Conservation (phyloP, 495 filamentous ascomycete genomes). For the Annulohypoxylon moriforme region DNA sequence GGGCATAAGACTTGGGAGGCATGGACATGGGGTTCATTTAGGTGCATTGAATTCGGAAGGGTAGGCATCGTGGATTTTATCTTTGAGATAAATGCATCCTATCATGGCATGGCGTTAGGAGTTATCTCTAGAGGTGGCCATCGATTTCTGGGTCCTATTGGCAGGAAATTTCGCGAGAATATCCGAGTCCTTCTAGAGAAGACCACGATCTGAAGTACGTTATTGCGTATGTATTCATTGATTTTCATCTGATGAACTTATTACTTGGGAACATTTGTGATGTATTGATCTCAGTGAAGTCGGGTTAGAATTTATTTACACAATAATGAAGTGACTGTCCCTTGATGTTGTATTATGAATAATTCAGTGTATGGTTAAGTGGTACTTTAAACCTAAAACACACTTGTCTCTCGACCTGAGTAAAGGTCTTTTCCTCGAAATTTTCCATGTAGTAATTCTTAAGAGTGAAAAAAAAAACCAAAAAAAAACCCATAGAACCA, state of each 20-base stretch:
- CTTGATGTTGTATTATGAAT: no score
- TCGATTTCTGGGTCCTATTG: neutral
- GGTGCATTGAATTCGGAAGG: neutral
- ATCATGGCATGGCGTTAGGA: conserved; percentile 15
- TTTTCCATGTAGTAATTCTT: no score
- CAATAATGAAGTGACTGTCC: no score
- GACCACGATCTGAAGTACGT: neutral
- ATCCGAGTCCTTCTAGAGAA: neutral
- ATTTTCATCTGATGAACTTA: neutral
- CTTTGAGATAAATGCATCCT: neutral
- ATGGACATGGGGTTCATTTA: neutral
- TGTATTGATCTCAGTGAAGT: no score
- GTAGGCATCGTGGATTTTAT: neutral
- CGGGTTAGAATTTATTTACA: no score
- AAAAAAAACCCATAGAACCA: neutral
- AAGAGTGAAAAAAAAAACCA: no score
- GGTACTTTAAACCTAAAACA: no score
- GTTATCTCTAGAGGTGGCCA: neutral
- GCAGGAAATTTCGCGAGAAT: neutral
- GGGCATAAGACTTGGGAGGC: neutral
- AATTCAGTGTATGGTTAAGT: no score
- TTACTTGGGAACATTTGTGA: no score
- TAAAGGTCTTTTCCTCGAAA: no score
- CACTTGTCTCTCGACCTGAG: no score
- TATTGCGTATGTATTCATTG: neutral